Conservation (phyloP, 495 filamentous ascomycete genomes). For the Hypoxylon cercidicola region DNA sequence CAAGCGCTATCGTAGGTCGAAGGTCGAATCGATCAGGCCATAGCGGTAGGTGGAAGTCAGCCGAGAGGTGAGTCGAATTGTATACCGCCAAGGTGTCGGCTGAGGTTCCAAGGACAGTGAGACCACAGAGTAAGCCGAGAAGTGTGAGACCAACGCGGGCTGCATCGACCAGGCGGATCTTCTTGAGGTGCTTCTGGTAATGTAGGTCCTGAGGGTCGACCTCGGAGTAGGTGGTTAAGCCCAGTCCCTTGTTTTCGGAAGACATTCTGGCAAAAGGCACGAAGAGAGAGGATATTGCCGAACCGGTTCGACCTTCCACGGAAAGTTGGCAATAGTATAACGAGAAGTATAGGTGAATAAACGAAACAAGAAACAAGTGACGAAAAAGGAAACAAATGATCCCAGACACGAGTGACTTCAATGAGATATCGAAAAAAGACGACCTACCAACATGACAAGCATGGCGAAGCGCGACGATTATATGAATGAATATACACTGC, state of each 20-base stretch:
- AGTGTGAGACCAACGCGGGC: constrained; percentile 55
- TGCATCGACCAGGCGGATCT: constrained; percentile 52
- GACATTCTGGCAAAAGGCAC: constrained; percentile 36
- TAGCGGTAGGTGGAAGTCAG: constrained; percentile 55
- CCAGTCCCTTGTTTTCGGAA: constrained; percentile 39
- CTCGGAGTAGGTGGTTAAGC: constrained; percentile 48
- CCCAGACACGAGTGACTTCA: constrained; percentile 15
- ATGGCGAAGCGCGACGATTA: constrained; percentile 28
- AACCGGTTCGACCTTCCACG: constrained; percentile 23
- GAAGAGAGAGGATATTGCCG: constrained; percentile 18
- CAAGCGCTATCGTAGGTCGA: constrained; percentile 60
- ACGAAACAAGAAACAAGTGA: constrained; percentile 26
- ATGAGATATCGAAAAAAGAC: constrained; percentile 34
- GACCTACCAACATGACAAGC: constrained; percentile 13
- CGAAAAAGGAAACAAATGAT: constrained; percentile 22
- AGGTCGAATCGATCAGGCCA: constrained; percentile 65
- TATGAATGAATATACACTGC: constrained; percentile 37
- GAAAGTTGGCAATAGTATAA: constrained; percentile 29
- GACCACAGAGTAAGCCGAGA: constrained; percentile 59
- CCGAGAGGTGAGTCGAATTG: constrained; percentile 57
- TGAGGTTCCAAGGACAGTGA: constrained; percentile 60
- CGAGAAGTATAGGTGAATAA: constrained; percentile 23
- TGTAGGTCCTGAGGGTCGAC: constrained; percentile 50
- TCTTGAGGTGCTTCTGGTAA: constrained; percentile 49
- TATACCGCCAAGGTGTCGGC: constrained; percentile 61